Base-by-base conservation (phyloP, 768 basidiomycete species). In the Candolleomyces efflorescens region DNA sequence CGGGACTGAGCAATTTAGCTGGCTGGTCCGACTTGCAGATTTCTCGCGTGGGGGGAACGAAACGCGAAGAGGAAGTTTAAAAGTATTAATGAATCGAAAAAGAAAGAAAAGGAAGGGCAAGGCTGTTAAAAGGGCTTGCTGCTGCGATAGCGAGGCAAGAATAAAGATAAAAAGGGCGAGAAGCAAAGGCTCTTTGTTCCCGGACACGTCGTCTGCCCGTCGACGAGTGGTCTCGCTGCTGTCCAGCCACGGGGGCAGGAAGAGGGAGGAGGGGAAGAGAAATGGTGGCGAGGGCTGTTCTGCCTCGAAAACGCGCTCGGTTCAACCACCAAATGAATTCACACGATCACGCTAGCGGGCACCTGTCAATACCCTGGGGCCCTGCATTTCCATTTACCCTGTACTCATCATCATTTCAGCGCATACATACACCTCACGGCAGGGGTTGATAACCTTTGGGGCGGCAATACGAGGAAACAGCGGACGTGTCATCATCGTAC, bases 251-350 rank as follows among this genome's bases (percentile, higher is more conserved):
- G 22, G 3, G 15, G 51, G 51, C 51, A 38, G 51, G 37, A 20
- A 43, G 17, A 18, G 20, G 32, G 51, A 53, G 32, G 38, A 36
- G 51, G 32, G 51, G 51, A 13, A 32, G 51, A 20, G 10, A 36
- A n/a, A 22, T 37, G 51, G 37, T 23, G 36, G 13, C 51, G 36
- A 18, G 6, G 36, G 32, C 32, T 22, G 24, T n/a, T 20, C 9
- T 17, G 27, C 17, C 36, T n/a, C 41, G 41, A 53, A 39, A 53
- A 39, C 51, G 51, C 51, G 51, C 38, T 53, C 51, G 37, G 36
- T 53, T 53, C 51, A 39, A 53, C 51, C 37, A 53, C 32, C 49
- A 51, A 51, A 38, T 53, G 18, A 53, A 53, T 53, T 53, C 51
- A 53, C 51, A 53, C 51, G 51, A 53, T 53, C 36, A 53, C 51